Percentiles rank a stretch among this genome's conserved stretches.
phyloP scores from a whole-genome alignment of 1,284 basidiomycete genomes.

The Malassezia nana region DNA sequence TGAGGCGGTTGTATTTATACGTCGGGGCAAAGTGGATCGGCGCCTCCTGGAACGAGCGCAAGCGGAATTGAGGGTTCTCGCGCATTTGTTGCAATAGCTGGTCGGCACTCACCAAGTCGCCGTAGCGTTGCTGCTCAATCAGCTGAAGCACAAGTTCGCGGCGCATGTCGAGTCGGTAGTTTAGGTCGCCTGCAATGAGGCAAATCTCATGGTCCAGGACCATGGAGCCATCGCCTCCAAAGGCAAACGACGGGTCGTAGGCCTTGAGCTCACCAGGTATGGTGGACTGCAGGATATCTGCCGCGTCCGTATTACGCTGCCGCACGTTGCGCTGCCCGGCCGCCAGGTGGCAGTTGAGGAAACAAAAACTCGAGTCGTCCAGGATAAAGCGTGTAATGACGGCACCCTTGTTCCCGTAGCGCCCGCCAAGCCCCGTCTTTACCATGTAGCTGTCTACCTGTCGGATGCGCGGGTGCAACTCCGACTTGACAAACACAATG shows the following conservation, averaged over 20 bases:
- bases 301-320: constrained; percentile 73
- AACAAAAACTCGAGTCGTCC: constrained; percentile 67
- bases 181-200: constrained; percentile 62
- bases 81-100: constrained; percentile 82
- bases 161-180: constrained; percentile 76
- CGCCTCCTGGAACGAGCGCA: constrained; percentile 73
- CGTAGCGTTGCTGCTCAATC: constrained; percentile 59
- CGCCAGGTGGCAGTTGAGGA: constrained; percentile 91
- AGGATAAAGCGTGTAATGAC: constrained; percentile 80
- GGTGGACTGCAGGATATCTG: constrained; percentile 51
- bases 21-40: constrained; percentile 58
- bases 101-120: constrained; percentile 64
- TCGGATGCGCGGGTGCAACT: constrained; percentile 53
- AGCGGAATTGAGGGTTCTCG: constrained; percentile 70
- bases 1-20: constrained; percentile 79
- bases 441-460: constrained; percentile 68
- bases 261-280: constrained; percentile 46
- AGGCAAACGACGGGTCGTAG: constrained; percentile 56
- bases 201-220: constrained; percentile 89
- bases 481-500: constrained; percentile 70
- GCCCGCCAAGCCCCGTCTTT: constrained; percentile 80
- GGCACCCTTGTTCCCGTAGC: constrained; percentile 94
- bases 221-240: constrained; percentile 87
- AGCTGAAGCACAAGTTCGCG: constrained; percentile 67
- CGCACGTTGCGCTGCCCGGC: constrained; percentile 77